A percentile compares a stretch with the other conserved stretches of the same genome.
phyloP scores from a whole-genome alignment of 2,329 filamentous ascomycete species.

The Dryadomyces sulphureus region DNA sequence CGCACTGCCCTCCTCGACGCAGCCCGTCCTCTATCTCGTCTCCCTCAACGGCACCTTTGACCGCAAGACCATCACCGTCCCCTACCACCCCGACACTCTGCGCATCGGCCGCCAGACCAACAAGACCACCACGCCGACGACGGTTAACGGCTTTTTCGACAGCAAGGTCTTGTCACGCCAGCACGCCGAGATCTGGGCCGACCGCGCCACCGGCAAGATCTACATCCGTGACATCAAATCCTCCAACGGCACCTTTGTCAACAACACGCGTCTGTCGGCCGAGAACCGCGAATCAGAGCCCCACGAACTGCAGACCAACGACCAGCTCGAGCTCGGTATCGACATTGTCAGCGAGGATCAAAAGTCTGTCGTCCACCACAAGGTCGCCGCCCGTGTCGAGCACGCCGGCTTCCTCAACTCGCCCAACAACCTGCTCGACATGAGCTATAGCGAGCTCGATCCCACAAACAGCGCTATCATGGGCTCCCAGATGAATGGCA shows the following conservation, averaged over 20 bases:
- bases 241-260: conserved; percentile 97
- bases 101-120: conserved; percentile 95
- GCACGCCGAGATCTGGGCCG: conserved; percentile 93
- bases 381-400: conserved; percentile 92
- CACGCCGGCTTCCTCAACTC: conserved; percentile 74
- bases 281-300: conserved; percentile 96
- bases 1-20: conserved; percentile 34
- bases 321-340: conserved; percentile 88
- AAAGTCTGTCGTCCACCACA: conserved; percentile 96
- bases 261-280: conserved; percentile 73
- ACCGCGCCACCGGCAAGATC: conserved; percentile 60
- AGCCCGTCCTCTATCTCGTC: conserved; percentile 70
- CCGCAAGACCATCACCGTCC: conserved; percentile 87
- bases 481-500: conserved; percentile 45
- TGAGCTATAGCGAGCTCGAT: conserved; percentile 87
- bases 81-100: conserved; percentile 84
- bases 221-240: conserved; percentile 97
- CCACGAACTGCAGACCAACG: conserved; percentile 79
- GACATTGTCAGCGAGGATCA: conserved; percentile 98
- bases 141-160: conserved; percentile 89
- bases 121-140: conserved; percentile 83
- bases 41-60: conserved; percentile 96
- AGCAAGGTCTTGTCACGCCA: conserved; percentile 94
- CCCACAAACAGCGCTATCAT: conserved; percentile 62
- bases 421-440: conserved; percentile 64